A percentile compares a stretch with the other conserved stretches of the same genome.
These are phyloP conservation scores for Withania somnifera DNA, from an alignment of 305 asterid genomes.

Conservation along the genomic window DNA sequence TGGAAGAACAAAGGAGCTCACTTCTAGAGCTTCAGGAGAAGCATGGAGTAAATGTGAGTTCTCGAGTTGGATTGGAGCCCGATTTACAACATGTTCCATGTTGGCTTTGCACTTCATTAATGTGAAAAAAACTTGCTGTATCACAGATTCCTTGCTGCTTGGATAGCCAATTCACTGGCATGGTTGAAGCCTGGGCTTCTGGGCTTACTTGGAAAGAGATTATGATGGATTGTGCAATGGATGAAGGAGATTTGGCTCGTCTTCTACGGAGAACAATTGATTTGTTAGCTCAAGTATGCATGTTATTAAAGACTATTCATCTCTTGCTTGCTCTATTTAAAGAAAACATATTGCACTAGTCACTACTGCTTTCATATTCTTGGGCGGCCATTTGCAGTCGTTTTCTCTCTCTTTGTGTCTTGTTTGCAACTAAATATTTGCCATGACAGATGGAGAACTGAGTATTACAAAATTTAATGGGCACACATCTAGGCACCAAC, in stretches of 20 bases:
- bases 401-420: background rate
- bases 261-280: slow-evolving; percentile 85
- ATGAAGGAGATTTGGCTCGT: slow-evolving; percentile 97
- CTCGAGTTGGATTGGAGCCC: background rate
- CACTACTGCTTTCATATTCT: background rate
- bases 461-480: background rate
- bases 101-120: background rate
- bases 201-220: slow-evolving; percentile 98
- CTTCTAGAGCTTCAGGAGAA: slow-evolving; percentile 80
- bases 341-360: background rate
- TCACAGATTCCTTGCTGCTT: slow-evolving; percentile 79
- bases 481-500: background rate
- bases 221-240: slow-evolving; percentile 99
- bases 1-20: slow-evolving; percentile 71
- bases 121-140: background rate
- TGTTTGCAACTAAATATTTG: background rate
- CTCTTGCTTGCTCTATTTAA: background rate
- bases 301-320: background rate
- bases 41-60: slow-evolving; percentile 75
- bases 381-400: background rate
- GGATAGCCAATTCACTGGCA: slow-evolving; percentile 88
- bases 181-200: slow-evolving; percentile 99
- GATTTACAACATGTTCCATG: background rate
- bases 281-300: slow-evolving; percentile 74
- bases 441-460: background rate